Percentiles rank a stretch among this genome's conserved stretches.
Evolutionary conservation across 768 basidiomycete species (phyloP).

Genomic region (Melanogaster broomeanus): DNA sequence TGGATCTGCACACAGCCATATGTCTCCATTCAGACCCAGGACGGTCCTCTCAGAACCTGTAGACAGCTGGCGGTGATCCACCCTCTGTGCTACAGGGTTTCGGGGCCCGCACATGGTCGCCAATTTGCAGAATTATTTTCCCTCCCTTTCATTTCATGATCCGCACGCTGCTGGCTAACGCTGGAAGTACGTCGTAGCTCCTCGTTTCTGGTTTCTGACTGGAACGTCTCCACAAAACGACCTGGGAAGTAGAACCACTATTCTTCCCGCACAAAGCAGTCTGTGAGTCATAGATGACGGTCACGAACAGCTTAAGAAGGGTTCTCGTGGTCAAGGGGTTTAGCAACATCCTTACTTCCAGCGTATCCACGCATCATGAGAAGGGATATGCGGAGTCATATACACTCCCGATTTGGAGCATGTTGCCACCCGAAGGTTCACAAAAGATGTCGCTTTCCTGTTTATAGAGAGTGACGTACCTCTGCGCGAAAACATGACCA

Average conservation of each 20-base stretch:
- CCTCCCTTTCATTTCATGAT: conserved; percentile 23
- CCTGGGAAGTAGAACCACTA: conserved; percentile 37
- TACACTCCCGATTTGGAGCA: conserved; percentile 4
- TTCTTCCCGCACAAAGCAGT: conserved; percentile 29
- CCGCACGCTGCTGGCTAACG: conserved; percentile 29
- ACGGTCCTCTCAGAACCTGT: conserved; percentile 40
- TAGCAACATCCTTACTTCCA: neutral
- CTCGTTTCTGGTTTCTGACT: conserved; percentile 31
- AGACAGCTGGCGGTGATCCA: conserved; percentile 42
- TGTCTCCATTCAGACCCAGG: conserved; percentile 43
- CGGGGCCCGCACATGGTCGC: conserved; percentile 11
- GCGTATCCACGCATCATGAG: conserved; percentile 5
- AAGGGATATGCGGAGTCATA: conserved; percentile 4
- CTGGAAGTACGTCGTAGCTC: conserved; percentile 38
- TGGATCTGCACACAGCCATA: neutral
- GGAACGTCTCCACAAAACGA: conserved; percentile 41
- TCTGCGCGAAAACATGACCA: conserved; percentile 1
- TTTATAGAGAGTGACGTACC: conserved; percentile 5
- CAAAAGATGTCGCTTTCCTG: neutral
- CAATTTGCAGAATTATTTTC: conserved; percentile 1
- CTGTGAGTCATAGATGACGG: neutral
- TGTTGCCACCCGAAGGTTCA: conserved; percentile 14
- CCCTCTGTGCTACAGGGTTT: too few species aligned
- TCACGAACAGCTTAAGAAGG: neutral
- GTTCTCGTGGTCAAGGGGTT: conserved; percentile 4